Evolutionary conservation across 2,329 filamentous ascomycete species (phyloP), one percentile per base, ranked within the genome.

Genomic region (Didymella keratinophila): DNA sequence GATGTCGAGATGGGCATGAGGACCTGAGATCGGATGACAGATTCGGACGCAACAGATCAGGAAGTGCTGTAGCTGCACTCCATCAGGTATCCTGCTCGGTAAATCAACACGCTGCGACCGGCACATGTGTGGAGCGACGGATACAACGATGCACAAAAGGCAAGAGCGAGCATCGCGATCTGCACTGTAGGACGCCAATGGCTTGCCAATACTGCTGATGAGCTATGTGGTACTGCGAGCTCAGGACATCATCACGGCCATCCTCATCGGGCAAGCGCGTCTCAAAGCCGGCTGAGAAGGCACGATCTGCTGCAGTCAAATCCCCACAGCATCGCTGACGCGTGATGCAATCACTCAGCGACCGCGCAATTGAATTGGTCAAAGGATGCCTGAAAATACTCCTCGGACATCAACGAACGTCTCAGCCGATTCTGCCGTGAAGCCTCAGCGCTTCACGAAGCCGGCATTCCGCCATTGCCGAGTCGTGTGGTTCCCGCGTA

Each of bases 1-100:
- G 71, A 72, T 14, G 56, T 76, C 34, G 76, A 78, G 47, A 74
- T 59, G 41, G 71, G 66, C n/a, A 75, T 77, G 74, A 71, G 68
- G 45, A 72, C 68, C 23, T 72, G 71, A 73, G 21, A 12, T 11
- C 16, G 39, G 16, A 21, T 34, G n/a, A 34, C 11, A 21, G 2
- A 21, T 11, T 4, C 18, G 8, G 8, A 39, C 32, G 27, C 30
- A 51, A 45, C 20, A 36, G 18, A 46, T 8, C 32, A n/a, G n/a
- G 4, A 50, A 11, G n/a, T 4, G 23, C 20, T 12, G 10, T 5
- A 18, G n/a, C 20, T 21, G 18, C 27, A 10, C 2, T 37, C 23
- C 23, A n/a, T 25, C 23, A 39, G n/a, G 18, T 27, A n/a, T 16
- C n/a, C 39, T 28, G 14, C 42, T 8, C 23, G 10, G 39, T 6